Base-by-base conservation (phyloP, 1,284 basidiomycete species). In the Salmacisia buchloeana region DNA sequence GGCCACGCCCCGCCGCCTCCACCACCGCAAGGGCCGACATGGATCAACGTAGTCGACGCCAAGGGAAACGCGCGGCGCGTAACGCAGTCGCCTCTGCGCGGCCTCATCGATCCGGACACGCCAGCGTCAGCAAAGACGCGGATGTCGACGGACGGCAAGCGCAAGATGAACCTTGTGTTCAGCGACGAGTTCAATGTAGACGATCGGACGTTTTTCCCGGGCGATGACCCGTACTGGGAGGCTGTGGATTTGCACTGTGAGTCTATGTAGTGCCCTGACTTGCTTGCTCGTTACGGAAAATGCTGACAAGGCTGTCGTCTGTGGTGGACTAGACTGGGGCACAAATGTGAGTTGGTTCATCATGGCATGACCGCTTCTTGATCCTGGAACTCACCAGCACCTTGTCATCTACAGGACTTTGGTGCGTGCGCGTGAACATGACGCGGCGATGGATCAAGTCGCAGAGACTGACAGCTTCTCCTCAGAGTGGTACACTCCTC, bases 161-260 rank as follows among this genome's bases (percentile, higher is more conserved):
- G 31, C 12, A 65, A 72, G 59, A 63, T 72, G 61, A 69, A 81
- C 29, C 85, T 97, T 34, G 88, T 92, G 1, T 79, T 79, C 57
- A 68, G 65, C 63, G 94, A 97, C 80, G 94, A 97, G 81, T 79
- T 79, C 63, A 87, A 94, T 58, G 82, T 75, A 5, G 87, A 88
- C 34, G 92, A 91, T 6, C 76, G 85, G 57, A 83, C 82, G 0
- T 86, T 86, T 69, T 76, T 71, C 71, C 74, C 77, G 0, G 76
- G 76, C 13, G 77, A 79, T 49, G 77, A 79, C 38, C 77, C 77
- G 0, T 79, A 54, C 64, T 79, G 75, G 75, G 71, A 72, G 56
- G 77, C 76, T 18, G 69, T 73, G 36, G 69, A 79, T 56, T 59
- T 77, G 18, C 86, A 89, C 80, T 92, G 92, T 75, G 88, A 89